Conservation (phyloP, 2,329 filamentous ascomycete species). For the Hirsutella minnesotensis region DNA sequence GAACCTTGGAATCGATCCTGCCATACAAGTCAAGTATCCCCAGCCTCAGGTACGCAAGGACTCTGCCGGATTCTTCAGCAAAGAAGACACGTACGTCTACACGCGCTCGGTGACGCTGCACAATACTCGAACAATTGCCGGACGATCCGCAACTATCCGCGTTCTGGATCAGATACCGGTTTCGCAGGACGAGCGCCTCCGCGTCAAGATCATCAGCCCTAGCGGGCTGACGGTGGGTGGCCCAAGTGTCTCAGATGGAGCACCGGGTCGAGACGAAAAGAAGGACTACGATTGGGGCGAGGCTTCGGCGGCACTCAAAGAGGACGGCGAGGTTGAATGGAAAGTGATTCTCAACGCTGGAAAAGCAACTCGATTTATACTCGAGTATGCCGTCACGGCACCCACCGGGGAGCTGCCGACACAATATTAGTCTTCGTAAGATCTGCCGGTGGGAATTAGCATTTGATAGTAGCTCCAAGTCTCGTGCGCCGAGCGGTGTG, state of each 20-base stretch:
- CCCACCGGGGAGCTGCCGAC: too few species aligned
- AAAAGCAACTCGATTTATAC: too few species aligned
- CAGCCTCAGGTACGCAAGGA: conserved; percentile 41
- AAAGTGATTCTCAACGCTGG: conserved; percentile 26
- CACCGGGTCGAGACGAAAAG: conserved; percentile 13
- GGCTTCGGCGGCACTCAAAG: conserved; percentile 40
- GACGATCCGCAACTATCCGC: conserved; percentile 30
- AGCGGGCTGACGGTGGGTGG: conserved; percentile 30
- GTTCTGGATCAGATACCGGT: conserved; percentile 51
- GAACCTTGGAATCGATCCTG: conserved; percentile 47
- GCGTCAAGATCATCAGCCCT: conserved; percentile 37
- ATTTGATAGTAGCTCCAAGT: too few species aligned
- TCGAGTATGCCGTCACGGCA: too few species aligned
- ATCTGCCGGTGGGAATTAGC: too few species aligned
- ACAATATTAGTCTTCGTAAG: too few species aligned
- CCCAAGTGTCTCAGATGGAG: conserved; percentile 22
- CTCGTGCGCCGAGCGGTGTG: too few species aligned
- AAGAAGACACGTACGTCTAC: conserved; percentile 37
- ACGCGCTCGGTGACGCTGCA: conserved; percentile 32
- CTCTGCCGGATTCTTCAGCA: conserved; percentile 39
- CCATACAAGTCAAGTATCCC: conserved; percentile 41
- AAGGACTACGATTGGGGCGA: conserved; percentile 36
- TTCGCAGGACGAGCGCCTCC: conserved; percentile 46
- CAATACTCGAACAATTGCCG: conserved; percentile 31
- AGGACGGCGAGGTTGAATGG: conserved; percentile 47